Evolutionary conservation across 805 yeast species (phyloP), one percentile per base, ranked within the genome.

Genomic region (Blastobotrys muscicola): DNA sequence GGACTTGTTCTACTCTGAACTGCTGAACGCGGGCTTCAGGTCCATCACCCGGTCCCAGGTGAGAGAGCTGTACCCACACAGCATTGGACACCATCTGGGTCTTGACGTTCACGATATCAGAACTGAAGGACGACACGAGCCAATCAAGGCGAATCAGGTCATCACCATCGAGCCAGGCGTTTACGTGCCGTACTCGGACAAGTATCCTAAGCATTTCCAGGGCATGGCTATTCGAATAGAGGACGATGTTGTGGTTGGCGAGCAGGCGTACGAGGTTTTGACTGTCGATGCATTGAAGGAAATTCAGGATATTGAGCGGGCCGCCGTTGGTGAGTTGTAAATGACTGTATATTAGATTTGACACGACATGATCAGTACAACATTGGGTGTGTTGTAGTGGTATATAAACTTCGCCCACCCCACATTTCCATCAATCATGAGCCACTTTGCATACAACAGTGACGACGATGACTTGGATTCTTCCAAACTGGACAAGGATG

Each of bases 141-240:
- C 66, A 29, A 59, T 92, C 38, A 64, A 63, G 38, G 67, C 69
- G 14, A 89, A 89, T 15, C 94, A 86, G 58, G 97, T 90, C 3
- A 70, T 92, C 39, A 92, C 99, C 1, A 78, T 94, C 16, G 99
- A 94, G 60, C 98, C 98, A 0, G 99, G 98, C 23, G 72, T 92
- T 26, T 92, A 92, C 59, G 75, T 94, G 36, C 97, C 98, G 1
- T 70, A 74, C 51, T 70, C 70, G 52, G 78, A 74, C 43, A 52
- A 58, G 20, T 90, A 80, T 72, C 97, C 98, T 15, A 70, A 74
- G 48, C 77, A 77, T 53, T 90, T 76, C 66, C 80, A 85, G 56
- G 89, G 89, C 29, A 81, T 92, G 41, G 99, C 97, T 1, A 83
- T 92, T 20, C 77, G 99, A 54, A 83, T 92, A 29, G 99, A 92